Evolutionary conservation across 169 alveolate genomes (phyloP), one percentile per base, ranked within the genome.

Genomic region (Babesia microti): DNA sequence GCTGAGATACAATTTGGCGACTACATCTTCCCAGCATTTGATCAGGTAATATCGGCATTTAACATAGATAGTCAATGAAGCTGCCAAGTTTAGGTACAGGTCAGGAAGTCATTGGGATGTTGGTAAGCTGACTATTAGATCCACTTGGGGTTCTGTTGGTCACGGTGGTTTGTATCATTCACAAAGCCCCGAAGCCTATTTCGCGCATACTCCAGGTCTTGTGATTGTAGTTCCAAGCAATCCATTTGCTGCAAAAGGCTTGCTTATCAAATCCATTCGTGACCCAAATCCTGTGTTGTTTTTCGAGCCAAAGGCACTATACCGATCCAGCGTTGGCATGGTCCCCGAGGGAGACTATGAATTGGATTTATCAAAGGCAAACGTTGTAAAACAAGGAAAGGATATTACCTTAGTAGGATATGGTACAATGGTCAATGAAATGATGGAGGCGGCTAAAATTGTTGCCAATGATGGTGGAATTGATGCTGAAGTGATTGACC

Each of bases 1-100:
- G 98, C 97, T 1, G 98, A 93, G 68, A 91, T 93, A n/a, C 93
- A 93, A 61, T 93, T 93, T 49, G 96, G 96, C 15, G 98, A 93
- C 74, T 93, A 93, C 65, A 93, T 93, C 6, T 91, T 88, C 78
- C 98, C 98, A 14, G 98, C 97, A 1, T 93, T 91, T 59, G 98
- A 93, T 73, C 92, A 92, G 68, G 74, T 73, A 33, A 21, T 44
- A 26, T 11, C 7, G n/a, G 45, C 17, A 37, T 19, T 11, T 19
- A 18, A 28, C 15, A 22, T 49, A 74, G 72, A 84, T 93, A 32
- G 96, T 89, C 22, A 93, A 93, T 54, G 98, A 93, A 68, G 97
- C 95, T 18, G 98, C 98, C 19, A 93, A 91, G 78, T 86, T 56
- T 61, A 71, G 96, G 53, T 91, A 89, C 72, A 67, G 97, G 58